phyloP scores from a whole-genome alignment of 805 yeast species.

The Maudiozyma barnettii region DNA sequence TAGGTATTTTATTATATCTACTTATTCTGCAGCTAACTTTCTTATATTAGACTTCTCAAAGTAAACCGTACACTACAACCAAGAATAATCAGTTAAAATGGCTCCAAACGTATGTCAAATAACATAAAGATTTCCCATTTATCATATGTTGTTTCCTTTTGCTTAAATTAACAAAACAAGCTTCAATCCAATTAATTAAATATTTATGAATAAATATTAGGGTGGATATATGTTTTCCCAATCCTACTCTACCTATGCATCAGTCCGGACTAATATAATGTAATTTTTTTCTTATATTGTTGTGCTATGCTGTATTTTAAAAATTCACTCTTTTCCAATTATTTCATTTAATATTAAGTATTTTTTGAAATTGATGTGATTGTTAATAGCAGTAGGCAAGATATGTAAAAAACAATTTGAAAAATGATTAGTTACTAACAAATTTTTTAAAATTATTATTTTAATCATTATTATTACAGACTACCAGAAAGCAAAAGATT shows the following conservation, averaged over 20 bases:
- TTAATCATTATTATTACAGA: conserved; percentile 35
- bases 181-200: too few relatives aligned
- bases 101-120: conserved; percentile 80
- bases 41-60: background rate
- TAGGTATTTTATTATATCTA: too few relatives aligned
- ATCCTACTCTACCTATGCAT: background rate
- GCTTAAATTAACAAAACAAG: too few relatives aligned
- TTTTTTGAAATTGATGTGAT: conserved; percentile 17
- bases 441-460: background rate
- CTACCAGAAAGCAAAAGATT: conserved; percentile 73
- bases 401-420: too few relatives aligned
- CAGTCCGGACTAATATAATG: background rate
- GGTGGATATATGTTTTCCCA: too few relatives aligned
- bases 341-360: background rate
- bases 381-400: conserved; percentile 34
- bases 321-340: conserved; percentile 17
- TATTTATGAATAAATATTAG: background rate
- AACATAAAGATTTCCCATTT: background rate
- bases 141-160: too few relatives aligned
- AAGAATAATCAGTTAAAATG: conserved; percentile 30
- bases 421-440: conserved; percentile 5
- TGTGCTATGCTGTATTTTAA: conserved; percentile 25
- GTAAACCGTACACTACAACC: background rate
- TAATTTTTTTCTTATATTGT: background rate
- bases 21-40: too few relatives aligned